A percentile compares a stretch with the other conserved stretches of the same genome.
phyloP scores from a whole-genome alignment of 768 basidiomycete species.

The Suillus subaureus region DNA sequence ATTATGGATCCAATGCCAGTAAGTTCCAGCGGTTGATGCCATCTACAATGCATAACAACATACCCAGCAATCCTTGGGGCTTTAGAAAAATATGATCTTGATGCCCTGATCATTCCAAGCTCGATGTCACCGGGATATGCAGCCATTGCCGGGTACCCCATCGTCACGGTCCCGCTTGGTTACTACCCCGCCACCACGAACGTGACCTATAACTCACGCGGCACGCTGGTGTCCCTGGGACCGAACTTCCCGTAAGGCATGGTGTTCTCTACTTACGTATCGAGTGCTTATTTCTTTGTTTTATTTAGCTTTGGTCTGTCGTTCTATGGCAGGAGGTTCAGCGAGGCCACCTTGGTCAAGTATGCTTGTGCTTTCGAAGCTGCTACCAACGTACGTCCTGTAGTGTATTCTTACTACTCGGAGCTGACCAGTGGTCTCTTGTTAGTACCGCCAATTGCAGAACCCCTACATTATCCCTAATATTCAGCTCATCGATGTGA shows the following conservation, averaged over 20 bases:
- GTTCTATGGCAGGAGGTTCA: slow-evolving; percentile 4
- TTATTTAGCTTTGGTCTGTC: slow-evolving; percentile 5
- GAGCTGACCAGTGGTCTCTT: not conserved
- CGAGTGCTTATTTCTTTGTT: not conserved
- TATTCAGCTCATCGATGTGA: slow-evolving; percentile 5
- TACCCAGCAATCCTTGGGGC: slow-evolving; percentile 52
- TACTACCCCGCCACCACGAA: slow-evolving; percentile 52
- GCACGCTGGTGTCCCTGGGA: not conserved
- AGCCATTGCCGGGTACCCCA: slow-evolving; percentile 62
- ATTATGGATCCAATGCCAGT: slow-evolving; percentile 6
- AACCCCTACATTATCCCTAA: slow-evolving; percentile 4
- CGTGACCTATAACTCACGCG: not conserved
- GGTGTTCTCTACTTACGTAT: not conserved
- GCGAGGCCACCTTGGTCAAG: slow-evolving; percentile 4
- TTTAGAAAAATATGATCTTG: slow-evolving; percentile 46
- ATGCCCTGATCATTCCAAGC: slow-evolving; percentile 53
- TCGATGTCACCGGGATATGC: slow-evolving; percentile 25
- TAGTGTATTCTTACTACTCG: not conserved
- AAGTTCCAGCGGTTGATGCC: not conserved
- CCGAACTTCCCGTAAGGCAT: slow-evolving; percentile 6
- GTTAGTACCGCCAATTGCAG: not conserved
- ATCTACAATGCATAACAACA: not conserved
- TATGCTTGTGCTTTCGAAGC: slow-evolving; percentile 6
- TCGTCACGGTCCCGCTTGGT: slow-evolving; percentile 62
- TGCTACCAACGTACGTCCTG: not conserved